These are phyloP conservation scores for Sherardia arvensis DNA, from an alignment of 257 asterid species.

Conservation along the genomic window DNA sequence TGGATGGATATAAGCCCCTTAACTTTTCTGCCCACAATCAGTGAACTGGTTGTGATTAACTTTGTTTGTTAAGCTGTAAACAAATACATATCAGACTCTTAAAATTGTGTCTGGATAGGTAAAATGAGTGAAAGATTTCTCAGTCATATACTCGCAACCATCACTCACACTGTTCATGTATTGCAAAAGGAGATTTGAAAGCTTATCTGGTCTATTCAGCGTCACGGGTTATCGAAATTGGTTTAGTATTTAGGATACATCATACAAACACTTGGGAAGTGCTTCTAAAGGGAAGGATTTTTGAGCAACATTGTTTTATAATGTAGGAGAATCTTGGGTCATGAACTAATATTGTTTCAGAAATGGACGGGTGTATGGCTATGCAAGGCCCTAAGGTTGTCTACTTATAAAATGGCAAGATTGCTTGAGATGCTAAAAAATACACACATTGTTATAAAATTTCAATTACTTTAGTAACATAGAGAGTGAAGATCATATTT, in stretches of 20 bases:
- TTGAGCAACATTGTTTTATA: neutral
- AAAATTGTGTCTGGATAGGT: neutral
- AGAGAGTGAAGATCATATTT: neutral
- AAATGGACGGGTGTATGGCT: neutral
- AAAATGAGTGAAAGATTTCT: neutral
- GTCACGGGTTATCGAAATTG: neutral
- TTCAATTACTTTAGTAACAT: neutral
- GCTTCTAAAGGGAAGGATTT: neutral
- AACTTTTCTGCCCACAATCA: neutral
- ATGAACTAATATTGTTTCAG: neutral
- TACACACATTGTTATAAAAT: neutral
- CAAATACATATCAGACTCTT: neutral
- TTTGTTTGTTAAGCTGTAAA: neutral
- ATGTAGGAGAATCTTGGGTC: neutral
- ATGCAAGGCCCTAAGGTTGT: neutral
- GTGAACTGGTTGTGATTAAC: neutral
- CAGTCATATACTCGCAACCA: neutral
- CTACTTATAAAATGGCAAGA: no score
- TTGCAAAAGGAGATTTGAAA: neutral
- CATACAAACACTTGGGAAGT: neutral
- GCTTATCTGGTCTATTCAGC: neutral
- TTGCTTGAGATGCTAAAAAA: neutral
- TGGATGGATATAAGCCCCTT: conserved; percentile 1
- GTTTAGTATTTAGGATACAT: neutral
- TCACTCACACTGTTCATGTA: neutral